Evolutionary conservation across 1,284 basidiomycete species (phyloP).

Genomic region (Salmacisia buchloeana): DNA sequence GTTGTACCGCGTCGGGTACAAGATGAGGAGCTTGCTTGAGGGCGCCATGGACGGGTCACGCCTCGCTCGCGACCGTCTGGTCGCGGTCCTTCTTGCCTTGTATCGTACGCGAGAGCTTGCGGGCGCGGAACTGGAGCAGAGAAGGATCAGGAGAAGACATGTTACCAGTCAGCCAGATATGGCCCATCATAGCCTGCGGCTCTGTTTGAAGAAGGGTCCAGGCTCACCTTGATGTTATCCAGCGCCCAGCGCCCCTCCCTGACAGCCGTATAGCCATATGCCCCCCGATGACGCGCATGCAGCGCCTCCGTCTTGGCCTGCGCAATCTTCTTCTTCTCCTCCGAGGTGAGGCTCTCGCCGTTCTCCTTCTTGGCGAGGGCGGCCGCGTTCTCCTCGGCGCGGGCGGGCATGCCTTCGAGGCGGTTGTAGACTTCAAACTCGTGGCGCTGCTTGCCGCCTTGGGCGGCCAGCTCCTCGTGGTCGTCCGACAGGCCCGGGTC

Average conservation of each 20-base stretch:
- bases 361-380: slow-evolving; percentile 53
- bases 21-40: not conserved
- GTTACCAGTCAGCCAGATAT: not conserved
- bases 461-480: slow-evolving; percentile 28
- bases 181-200: slow-evolving; percentile 1
- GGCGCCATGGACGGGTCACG: slow-evolving; percentile 9
- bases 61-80: slow-evolving; percentile 33
- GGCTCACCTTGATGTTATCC: slow-evolving; percentile 25
- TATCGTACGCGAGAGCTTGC: slow-evolving; percentile 19
- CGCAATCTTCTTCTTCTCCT: slow-evolving; percentile 51
- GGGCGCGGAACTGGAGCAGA: slow-evolving; percentile 13
- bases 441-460: slow-evolving; percentile 37
- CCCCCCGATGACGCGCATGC: slow-evolving; percentile 49
- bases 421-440: slow-evolving; percentile 47
- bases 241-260: slow-evolving; percentile 43
- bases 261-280: slow-evolving; percentile 39
- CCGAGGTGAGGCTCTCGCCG: slow-evolving; percentile 56
- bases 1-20: no score
- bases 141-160: not conserved
- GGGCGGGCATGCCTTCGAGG: slow-evolving; percentile 39
- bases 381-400: slow-evolving; percentile 57
- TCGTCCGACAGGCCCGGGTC: slow-evolving; percentile 40
- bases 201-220: not conserved
- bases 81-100: slow-evolving; percentile 29
- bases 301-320: slow-evolving; percentile 52